Conservation (phyloP, 345 rosid species). For the Cochlearia excelsa region DNA sequence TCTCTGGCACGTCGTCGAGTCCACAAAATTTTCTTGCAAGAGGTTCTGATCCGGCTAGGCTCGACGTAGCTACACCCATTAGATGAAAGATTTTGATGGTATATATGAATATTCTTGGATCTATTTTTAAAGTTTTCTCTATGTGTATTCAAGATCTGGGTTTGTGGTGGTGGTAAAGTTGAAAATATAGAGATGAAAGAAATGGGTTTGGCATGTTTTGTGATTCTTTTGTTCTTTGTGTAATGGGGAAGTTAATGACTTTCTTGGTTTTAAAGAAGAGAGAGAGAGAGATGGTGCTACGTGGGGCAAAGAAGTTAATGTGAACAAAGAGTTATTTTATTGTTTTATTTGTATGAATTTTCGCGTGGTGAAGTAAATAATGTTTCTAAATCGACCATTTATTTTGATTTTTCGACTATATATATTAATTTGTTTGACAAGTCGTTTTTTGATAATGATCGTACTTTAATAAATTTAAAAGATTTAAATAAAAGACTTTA, state of each 20-base stretch:
- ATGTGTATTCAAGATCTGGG: slow-evolving; percentile 7
- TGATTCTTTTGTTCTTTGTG: slow-evolving; percentile 32
- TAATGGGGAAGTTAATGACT: slow-evolving; percentile 19
- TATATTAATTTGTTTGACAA: not conserved
- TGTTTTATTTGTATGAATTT: slow-evolving; percentile 1
- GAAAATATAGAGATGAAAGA: slow-evolving; percentile 50
- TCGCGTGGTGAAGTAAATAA: slow-evolving; percentile 16
- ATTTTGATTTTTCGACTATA: slow-evolving; percentile 16
- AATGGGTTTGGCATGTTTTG: slow-evolving; percentile 45
- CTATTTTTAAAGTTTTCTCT: not conserved
- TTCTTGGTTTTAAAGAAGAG: slow-evolving; percentile 26
- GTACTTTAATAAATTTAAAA: too few relatives aligned
- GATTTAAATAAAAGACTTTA: too few relatives aligned
- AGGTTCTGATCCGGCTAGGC: slow-evolving; percentile 29
- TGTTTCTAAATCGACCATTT: slow-evolving; percentile 7
- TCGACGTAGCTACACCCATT: slow-evolving; percentile 68
- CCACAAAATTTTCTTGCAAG: slow-evolving; percentile 24
- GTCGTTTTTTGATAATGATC: not conserved
- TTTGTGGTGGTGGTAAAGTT: slow-evolving; percentile 55
- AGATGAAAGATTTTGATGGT: slow-evolving; percentile 13
- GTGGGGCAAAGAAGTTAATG: slow-evolving; percentile 18
- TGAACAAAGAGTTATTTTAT: slow-evolving; percentile 8
- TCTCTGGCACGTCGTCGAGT: slow-evolving; percentile 70
- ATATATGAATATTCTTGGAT: not conserved
- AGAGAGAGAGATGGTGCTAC: slow-evolving; percentile 19